Percentiles rank a stretch among this genome's conserved stretches.
Conservation (phyloP, 2,329 filamentous ascomycete genomes). For the Sporothrix euskadiensis region DNA sequence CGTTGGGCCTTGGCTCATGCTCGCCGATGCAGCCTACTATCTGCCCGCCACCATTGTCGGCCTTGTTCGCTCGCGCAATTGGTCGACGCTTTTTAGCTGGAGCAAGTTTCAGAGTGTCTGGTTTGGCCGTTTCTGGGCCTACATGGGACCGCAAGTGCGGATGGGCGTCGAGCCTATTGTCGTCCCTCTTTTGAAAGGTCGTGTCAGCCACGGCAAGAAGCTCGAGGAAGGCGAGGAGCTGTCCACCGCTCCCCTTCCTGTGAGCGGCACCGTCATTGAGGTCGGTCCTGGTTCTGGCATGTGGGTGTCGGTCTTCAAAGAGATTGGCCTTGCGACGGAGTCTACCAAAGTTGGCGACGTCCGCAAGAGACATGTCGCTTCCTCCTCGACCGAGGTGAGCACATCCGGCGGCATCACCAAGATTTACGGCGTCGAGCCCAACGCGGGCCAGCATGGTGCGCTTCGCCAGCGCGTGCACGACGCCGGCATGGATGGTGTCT, state of each 20-base stretch:
- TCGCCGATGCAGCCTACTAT: conserved; percentile 50
- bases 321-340: background rate
- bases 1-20: conserved; percentile 54
- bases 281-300: conserved; percentile 62
- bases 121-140: conserved; percentile 64
- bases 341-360: conserved; percentile 4
- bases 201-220: conserved; percentile 43
- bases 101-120: conserved; percentile 50
- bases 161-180: conserved; percentile 51
- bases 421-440: conserved; percentile 67
- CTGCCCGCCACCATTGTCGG: conserved; percentile 53
- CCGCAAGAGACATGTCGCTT: background rate
- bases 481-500: conserved; percentile 57
- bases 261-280: conserved; percentile 59
- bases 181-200: conserved; percentile 56
- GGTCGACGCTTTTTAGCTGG: conserved; percentile 45
- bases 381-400: conserved; percentile 14
- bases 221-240: conserved; percentile 35
- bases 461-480: conserved; percentile 51
- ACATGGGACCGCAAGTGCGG: conserved; percentile 48
- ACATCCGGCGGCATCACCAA: conserved; percentile 41
- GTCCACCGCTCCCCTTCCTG: conserved; percentile 39
- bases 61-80: conserved; percentile 43
- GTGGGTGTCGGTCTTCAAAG: conserved; percentile 57
- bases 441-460: conserved; percentile 51